Base-by-base conservation (phyloP, 805 yeast species). In the Yamadazyma nakazawae region DNA sequence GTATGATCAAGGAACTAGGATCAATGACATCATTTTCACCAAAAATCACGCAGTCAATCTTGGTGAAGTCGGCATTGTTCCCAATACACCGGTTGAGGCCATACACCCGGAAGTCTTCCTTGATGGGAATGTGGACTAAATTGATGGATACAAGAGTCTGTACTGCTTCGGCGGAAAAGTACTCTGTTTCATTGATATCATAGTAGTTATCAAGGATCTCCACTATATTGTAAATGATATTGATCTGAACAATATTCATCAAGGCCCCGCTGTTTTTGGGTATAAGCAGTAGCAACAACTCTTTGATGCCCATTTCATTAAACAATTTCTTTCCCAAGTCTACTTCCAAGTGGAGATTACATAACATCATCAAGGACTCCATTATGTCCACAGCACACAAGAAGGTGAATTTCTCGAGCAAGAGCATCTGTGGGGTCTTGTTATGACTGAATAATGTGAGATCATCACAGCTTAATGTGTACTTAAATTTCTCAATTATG, bases 71-170 rank as follows among this genome's bases (percentile, higher is more conserved):
- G 1, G 51, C 46, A 49, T 78, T 79, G 52, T 78, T 76, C 0
- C 88, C 88, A 26, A 79, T 44, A 3, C 70, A 50, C 47, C 84
- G 57, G 56, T 79, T 82, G 40, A 83, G 61, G 0, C 88, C 86
- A 53, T 66, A 77, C 39, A 79, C 65, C 54, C 70, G 63, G 54
- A 77, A 72, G 48, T 70, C 75, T 3, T 62, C 63, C 36, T 62
- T 61, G 21, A 65, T 54, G 0, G 73, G 71, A 2, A 74, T 57
- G 7, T 76, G 81, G 19, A 73, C 71, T 12, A 72, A 57, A 24
- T 74, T 54, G 11, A 72, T 57, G 37, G 67, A 62, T 17, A 73
- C 46, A 18, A 76, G 50, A 3, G 71, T 58, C 26, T 58, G 59
- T 13, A 73, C 34, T 4, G 14, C 14, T 14, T 34, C 28, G 11